phyloP scores from a whole-genome alignment of 140 eudicot genomes.

The Flaveria floridana region DNA sequence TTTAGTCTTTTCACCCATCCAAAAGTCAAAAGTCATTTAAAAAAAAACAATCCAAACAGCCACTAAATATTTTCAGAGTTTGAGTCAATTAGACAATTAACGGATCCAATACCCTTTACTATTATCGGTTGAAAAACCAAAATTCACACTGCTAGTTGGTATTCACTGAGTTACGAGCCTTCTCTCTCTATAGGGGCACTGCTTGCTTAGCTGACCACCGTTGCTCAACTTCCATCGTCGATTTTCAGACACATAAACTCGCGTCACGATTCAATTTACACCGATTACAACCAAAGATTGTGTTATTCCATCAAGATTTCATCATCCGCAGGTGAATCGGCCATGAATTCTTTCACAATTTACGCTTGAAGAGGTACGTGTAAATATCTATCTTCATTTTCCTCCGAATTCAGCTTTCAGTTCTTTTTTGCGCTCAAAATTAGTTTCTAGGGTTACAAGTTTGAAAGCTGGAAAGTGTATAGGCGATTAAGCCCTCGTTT shows the following conservation, averaged over 20 bases:
- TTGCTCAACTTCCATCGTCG: constrained; percentile 1
- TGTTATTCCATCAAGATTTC: constrained; percentile 2
- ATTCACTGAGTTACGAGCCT: no score
- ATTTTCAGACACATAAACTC: constrained; percentile 2
- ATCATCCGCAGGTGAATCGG: constrained; percentile 9
- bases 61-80: no score
- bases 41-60: no score
- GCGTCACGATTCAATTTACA: not conserved
- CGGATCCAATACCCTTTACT: no score
- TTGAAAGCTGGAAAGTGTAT: not conserved
- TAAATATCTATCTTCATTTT: not conserved
- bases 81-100: no score
- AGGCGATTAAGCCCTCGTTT: not conserved
- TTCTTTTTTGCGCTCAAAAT: not conserved
- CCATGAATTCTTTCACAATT: constrained; percentile 16
- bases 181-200: not conserved
- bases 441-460: constrained; percentile 17
- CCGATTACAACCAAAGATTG: not conserved
- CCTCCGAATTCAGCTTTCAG: not conserved
- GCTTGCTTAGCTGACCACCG: constrained; percentile 1
- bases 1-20: no score
- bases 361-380: constrained; percentile 20
- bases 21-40: no score
- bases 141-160: no score
- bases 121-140: no score